phyloP scores from a whole-genome alignment of 257 asterid species.

The Orobanche coerulescens region DNA sequence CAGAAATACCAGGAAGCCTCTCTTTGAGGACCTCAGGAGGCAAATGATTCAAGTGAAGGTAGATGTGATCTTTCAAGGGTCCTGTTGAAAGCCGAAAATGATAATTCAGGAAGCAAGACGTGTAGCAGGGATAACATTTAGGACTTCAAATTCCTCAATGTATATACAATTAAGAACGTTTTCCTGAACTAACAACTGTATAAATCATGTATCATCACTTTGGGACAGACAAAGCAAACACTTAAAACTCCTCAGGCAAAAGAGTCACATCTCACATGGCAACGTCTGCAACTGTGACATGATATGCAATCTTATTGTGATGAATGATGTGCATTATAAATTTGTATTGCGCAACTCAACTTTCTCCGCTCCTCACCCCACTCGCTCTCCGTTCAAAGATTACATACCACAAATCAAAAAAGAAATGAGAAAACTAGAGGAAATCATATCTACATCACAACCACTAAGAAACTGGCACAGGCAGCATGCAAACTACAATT shows the following conservation, averaged over 20 bases:
- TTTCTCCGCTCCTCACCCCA: not conserved
- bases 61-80: slow-evolving; percentile 89
- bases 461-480: not conserved
- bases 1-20: slow-evolving; percentile 98
- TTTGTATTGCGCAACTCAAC: not conserved
- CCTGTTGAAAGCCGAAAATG: slow-evolving; percentile 37
- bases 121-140: not conserved
- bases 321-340: not conserved
- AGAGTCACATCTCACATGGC: not conserved
- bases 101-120: slow-evolving; percentile 5
- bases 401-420: not conserved
- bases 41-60: slow-evolving; percentile 91
- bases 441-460: not conserved
- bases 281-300: not conserved
- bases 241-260: not conserved
- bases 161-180: not conserved
- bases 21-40: slow-evolving; percentile 98
- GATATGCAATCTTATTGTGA: not conserved
- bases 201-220: not conserved
- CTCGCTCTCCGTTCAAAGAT: not conserved
- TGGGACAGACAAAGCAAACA: not conserved
- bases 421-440: not conserved
- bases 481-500: not conserved
- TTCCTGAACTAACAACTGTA: not conserved
- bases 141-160: slow-evolving; percentile 14